phyloP scores from a whole-genome alignment of 805 yeast genomes.

The Middelhovenomyces tepae region DNA sequence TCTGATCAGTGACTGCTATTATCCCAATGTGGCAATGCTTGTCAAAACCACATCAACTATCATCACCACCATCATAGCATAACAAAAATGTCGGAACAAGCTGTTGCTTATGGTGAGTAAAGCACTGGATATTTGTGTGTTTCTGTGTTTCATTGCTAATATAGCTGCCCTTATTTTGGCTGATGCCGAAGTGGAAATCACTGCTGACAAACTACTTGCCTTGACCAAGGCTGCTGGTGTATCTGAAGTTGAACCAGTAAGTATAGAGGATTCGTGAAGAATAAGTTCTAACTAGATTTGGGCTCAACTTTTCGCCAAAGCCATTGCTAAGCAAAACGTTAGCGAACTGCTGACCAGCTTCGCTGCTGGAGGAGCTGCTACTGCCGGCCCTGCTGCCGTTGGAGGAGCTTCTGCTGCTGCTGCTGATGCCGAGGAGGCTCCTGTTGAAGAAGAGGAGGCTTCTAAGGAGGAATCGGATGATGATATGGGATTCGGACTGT shows the following conservation, averaged over 20 bases:
- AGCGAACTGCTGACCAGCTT: slow-evolving; percentile 66
- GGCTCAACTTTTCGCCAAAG: slow-evolving; percentile 85
- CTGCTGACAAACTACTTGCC: slow-evolving; percentile 74
- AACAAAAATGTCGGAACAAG: slow-evolving; percentile 45
- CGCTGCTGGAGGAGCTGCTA: slow-evolving; percentile 64
- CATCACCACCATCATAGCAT: slow-evolving; percentile 8
- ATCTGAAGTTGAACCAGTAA: slow-evolving; percentile 49
- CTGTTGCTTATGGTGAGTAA: slow-evolving; percentile 63
- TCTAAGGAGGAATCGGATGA: slow-evolving; percentile 15
- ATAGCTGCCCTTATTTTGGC: slow-evolving; percentile 93
- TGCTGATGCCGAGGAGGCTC: slow-evolving; percentile 55
- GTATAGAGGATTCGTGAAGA: too few species aligned
- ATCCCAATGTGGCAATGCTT: slow-evolving; percentile 1
- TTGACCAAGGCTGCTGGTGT: slow-evolving; percentile 78
- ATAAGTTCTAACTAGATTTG: too few species aligned
- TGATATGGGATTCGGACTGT: slow-evolving; percentile 83
- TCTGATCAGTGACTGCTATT: slow-evolving; percentile 5
- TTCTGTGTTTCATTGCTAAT: slow-evolving; percentile 3
- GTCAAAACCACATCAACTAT: slow-evolving; percentile 1
- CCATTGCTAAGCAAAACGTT: slow-evolving; percentile 74
- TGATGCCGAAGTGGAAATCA: slow-evolving; percentile 91
- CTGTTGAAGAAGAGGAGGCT: slow-evolving; percentile 45
- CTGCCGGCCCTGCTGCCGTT: slow-evolving; percentile 62
- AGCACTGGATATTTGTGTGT: neutral
- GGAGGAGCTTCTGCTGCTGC: slow-evolving; percentile 53